Conservation (phyloP, 2,329 filamentous ascomycete species). For the Cercospora sp. region DNA sequence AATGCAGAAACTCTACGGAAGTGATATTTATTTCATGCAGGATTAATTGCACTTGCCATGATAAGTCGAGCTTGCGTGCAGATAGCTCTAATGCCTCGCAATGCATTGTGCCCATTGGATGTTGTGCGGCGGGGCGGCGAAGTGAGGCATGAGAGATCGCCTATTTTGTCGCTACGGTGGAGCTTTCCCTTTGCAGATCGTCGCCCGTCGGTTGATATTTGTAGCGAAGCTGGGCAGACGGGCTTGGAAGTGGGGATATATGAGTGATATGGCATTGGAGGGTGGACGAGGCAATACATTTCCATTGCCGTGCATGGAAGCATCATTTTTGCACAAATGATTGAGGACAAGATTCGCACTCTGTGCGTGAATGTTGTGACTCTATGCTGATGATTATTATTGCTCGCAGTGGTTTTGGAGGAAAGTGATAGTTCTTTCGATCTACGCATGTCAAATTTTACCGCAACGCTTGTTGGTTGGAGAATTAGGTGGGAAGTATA, state of each 20-base stretch:
- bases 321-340: no score
- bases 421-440: no score
- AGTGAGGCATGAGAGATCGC: neutral
- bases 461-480: neutral
- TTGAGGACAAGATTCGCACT: no score
- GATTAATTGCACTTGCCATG: neutral
- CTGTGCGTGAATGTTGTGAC: no score
- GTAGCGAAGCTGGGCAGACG: neutral
- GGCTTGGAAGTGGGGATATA: neutral
- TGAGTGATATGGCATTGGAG: neutral
- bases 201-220: neutral
- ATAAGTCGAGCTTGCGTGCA: neutral
- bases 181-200: constrained; percentile 1
- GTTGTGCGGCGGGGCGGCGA: neutral
- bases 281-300: neutral
- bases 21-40: neutral
- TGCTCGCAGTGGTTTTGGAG: no score
- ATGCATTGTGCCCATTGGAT: neutral
- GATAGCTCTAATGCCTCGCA: neutral
- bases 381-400: no score
- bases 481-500: neutral
- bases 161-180: neutral
- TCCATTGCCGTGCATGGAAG: no score
- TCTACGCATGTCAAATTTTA: neutral
- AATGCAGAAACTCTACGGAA: neutral